Conservation (phyloP, 805 yeast genomes). For the Metschnikowia gelsemii region DNA sequence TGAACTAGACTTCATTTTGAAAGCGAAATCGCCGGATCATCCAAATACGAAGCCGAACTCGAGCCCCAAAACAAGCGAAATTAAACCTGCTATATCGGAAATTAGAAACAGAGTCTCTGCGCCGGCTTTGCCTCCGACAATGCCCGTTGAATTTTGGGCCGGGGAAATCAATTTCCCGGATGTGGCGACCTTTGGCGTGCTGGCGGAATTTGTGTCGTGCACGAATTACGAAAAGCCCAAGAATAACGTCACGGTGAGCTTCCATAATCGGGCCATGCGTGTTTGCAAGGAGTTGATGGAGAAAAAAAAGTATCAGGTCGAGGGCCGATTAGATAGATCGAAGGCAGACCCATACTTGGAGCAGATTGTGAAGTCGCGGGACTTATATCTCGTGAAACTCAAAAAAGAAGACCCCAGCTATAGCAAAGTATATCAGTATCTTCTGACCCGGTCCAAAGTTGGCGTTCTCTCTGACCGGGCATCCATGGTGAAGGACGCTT, state of each 20-base stretch:
- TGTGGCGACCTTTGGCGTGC: conserved; percentile 43
- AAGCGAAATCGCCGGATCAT: conserved; percentile 12
- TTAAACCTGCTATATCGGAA: not conserved
- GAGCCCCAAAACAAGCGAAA: not conserved
- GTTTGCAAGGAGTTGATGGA: conserved; percentile 31
- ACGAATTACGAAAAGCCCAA: conserved; percentile 25
- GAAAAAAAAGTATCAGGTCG: conserved; percentile 42
- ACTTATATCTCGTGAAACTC: conserved; percentile 52
- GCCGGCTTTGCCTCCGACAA: conserved; percentile 17
- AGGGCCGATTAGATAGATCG: conserved; percentile 58
- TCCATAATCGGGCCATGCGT: conserved; percentile 28
- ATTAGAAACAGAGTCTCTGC: not conserved
- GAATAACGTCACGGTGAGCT: conserved; percentile 18
- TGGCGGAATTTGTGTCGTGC: conserved; percentile 39
- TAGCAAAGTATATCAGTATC: conserved; percentile 42
- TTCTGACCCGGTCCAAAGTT: conserved; percentile 45
- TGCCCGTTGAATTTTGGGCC: conserved; percentile 35
- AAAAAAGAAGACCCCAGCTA: conserved; percentile 24
- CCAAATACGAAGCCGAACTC: conserved; percentile 1
- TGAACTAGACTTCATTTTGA: conserved; percentile 34
- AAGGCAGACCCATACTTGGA: conserved; percentile 58
- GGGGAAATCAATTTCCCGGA: conserved; percentile 52
- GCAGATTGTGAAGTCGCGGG: conserved; percentile 48
- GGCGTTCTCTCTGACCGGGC: conserved; percentile 60
- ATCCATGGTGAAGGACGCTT: conserved; percentile 59